phyloP scores from a whole-genome alignment of 176 grass and related monocot genomes.

The Dactylis glomerata region DNA sequence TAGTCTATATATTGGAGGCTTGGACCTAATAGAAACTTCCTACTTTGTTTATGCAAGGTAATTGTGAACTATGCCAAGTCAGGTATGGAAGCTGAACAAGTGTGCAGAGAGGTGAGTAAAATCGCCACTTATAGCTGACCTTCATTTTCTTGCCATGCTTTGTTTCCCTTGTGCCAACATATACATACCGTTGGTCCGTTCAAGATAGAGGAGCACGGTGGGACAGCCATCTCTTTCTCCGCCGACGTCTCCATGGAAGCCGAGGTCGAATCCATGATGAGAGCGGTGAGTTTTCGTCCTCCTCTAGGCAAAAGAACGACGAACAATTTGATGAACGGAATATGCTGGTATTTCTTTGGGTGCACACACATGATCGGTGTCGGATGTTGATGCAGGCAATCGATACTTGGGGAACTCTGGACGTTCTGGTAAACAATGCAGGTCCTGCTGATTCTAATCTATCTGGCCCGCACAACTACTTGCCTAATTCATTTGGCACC shows the following conservation, averaged over 20 bases:
- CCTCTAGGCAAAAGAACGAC: not conserved
- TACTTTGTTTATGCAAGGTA: conserved; percentile 39
- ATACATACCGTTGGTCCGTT: not conserved
- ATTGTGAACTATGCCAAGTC: conserved; percentile 90
- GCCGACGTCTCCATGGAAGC: conserved; percentile 77
- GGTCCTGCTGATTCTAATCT: conserved; percentile 32
- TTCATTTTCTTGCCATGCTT: not conserved
- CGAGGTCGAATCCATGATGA: conserved; percentile 89
- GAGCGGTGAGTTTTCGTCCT: conserved; percentile 54
- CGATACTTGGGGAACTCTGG: conserved; percentile 74
- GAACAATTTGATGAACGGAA: not conserved
- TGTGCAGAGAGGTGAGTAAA: conserved; percentile 74
- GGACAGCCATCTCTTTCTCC: conserved; percentile 63
- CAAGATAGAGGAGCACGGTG: conserved; percentile 81
- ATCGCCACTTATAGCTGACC: not conserved
- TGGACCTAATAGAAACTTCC: not conserved
- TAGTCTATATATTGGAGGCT: not conserved
- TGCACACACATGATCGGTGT: not conserved
- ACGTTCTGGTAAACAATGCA: conserved; percentile 96
- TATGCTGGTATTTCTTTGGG: not conserved
- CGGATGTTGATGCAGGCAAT: conserved; percentile 44
- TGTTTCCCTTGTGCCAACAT: not conserved
- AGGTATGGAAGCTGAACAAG: conserved; percentile 81
- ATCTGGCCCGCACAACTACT: not conserved
- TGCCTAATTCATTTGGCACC: not conserved